Percentiles rank a stretch among this genome's conserved stretches.
phyloP scores from a whole-genome alignment of 2,329 filamentous ascomycete genomes.

The Aspergillus texensis region DNA sequence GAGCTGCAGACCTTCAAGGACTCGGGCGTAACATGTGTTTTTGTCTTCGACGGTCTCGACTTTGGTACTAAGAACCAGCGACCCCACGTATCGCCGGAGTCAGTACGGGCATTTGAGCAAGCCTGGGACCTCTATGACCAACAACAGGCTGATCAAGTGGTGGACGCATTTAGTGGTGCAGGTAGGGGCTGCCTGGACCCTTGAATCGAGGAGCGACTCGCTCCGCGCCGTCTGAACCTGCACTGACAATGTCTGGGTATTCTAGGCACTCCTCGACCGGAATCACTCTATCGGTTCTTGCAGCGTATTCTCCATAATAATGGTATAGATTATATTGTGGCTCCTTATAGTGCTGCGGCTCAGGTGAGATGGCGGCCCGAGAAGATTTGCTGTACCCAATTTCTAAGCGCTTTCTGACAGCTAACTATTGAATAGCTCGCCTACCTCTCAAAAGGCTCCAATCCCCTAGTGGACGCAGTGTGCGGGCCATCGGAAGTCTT shows the following conservation, averaged over 20 bases:
- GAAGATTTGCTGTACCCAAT: neutral
- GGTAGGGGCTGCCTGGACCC: slow-evolving; percentile 52
- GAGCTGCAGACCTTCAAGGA: slow-evolving; percentile 74
- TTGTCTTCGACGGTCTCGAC: slow-evolving; percentile 89
- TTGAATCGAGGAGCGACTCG: slow-evolving; percentile 15
- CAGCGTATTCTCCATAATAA: slow-evolving; percentile 72
- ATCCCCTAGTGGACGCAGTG: slow-evolving; percentile 71
- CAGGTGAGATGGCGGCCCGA: slow-evolving; percentile 62
- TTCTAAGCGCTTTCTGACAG: slow-evolving; percentile 9
- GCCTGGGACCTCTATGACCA: slow-evolving; percentile 89
- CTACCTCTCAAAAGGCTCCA: slow-evolving; percentile 72
- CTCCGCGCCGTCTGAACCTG: neutral
- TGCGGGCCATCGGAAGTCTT: slow-evolving; percentile 85
- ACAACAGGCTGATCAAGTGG: slow-evolving; percentile 76
- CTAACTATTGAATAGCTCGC: slow-evolving; percentile 55
- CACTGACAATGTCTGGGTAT: slow-evolving; percentile 30
- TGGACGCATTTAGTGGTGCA: slow-evolving; percentile 81
- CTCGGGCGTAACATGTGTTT: slow-evolving; percentile 74
- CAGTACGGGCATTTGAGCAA: slow-evolving; percentile 69
- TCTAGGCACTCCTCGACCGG: slow-evolving; percentile 69
- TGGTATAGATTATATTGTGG: slow-evolving; percentile 74
- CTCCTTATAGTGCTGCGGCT: slow-evolving; percentile 84
- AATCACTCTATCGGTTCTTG: slow-evolving; percentile 75
- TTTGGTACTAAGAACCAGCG: slow-evolving; percentile 73
- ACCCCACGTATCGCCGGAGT: slow-evolving; percentile 61